These are phyloP conservation scores for Saccharomyces hybrid DNA, from an alignment of 1,139 yeast genomes.

Conservation along the genomic window DNA sequence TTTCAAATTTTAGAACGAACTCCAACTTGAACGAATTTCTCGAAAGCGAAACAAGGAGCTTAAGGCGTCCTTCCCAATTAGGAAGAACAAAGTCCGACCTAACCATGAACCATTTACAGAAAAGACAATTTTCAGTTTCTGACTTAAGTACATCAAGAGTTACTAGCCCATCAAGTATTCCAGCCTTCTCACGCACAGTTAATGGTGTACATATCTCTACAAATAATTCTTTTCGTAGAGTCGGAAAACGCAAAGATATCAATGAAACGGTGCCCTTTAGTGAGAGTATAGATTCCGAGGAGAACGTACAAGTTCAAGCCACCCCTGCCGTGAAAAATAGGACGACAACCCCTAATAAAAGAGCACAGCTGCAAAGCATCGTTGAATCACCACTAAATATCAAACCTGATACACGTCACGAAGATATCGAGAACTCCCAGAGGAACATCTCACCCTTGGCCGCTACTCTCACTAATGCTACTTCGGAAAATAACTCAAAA, in stretches of 20 bases:
- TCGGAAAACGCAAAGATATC: slow-evolving; percentile 21
- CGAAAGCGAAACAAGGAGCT: slow-evolving; percentile 15
- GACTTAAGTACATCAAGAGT: slow-evolving; percentile 13
- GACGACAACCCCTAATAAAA: slow-evolving; percentile 5
- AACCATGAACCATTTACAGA: slow-evolving; percentile 24
- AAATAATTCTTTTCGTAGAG: slow-evolving; percentile 25
- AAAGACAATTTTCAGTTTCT: slow-evolving; percentile 27
- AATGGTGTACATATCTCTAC: background rate
- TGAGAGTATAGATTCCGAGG: background rate
- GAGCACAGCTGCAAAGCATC: slow-evolving; percentile 13
- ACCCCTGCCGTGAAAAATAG: slow-evolving; percentile 22
- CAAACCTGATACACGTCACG: background rate
- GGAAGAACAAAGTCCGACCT: slow-evolving; percentile 29
- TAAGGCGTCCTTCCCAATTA: slow-evolving; percentile 16
- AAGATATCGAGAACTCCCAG: background rate
- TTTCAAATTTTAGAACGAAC: slow-evolving; percentile 15
- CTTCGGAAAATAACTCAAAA: slow-evolving; percentile 4
- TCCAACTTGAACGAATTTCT: slow-evolving; percentile 25
- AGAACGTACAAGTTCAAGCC: slow-evolving; percentile 25
- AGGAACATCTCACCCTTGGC: background rate
- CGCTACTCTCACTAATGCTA: background rate
- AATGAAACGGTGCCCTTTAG: background rate
- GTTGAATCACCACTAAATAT: slow-evolving; percentile 22
- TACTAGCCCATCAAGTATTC: background rate
- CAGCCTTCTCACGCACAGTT: background rate